Evolutionary conservation across 805 yeast genomes (phyloP).

Genomic region (Alloascoidea hylecoeti): DNA sequence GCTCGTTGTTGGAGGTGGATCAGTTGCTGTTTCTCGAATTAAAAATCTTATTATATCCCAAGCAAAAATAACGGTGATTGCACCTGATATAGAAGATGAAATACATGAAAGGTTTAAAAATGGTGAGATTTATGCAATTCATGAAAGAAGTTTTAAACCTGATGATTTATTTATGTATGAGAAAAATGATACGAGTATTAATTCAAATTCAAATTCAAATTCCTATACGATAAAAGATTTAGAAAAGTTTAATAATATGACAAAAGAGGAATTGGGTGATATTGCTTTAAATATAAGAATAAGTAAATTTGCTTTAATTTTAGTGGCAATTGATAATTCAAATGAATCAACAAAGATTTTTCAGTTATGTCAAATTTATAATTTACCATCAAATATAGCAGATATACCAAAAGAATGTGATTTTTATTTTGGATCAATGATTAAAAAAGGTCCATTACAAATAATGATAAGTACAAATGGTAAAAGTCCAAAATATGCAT

Average conservation of each 20-base stretch:
- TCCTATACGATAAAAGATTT: conserved; percentile 12
- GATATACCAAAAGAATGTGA: conserved; percentile 79
- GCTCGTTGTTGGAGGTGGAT: conserved; percentile 66
- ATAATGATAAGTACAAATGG: conserved; percentile 79
- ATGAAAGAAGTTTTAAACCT: conserved; percentile 27
- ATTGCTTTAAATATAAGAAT: conserved; percentile 2
- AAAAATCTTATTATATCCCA: conserved; percentile 53
- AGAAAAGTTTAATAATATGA: conserved; percentile 13
- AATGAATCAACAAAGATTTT: conserved; percentile 41
- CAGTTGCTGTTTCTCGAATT: conserved; percentile 62
- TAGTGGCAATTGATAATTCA: conserved; percentile 68
- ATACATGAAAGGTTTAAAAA: conserved; percentile 18
- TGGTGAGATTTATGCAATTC: conserved; percentile 29
- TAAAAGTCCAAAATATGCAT: conserved; percentile 63
- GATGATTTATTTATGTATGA: conserved; percentile 39
- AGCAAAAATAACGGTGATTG: conserved; percentile 54
- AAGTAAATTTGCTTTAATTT: conserved; percentile 39
- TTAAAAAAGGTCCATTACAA: conserved; percentile 58
- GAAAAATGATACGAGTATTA: conserved; percentile 6
- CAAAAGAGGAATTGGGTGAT: conserved; percentile 16
- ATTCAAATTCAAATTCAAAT: conserved; percentile 10
- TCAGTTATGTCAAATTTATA: conserved; percentile 27
- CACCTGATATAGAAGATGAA: conserved; percentile 25
- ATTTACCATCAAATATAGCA: conserved; percentile 58
- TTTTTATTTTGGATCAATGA: conserved; percentile 73